A percentile compares a stretch with the other conserved stretches of the same genome.
Conservation (phyloP, 2,329 filamentous ascomycete species). For the Chalaropsis ovoidea region DNA sequence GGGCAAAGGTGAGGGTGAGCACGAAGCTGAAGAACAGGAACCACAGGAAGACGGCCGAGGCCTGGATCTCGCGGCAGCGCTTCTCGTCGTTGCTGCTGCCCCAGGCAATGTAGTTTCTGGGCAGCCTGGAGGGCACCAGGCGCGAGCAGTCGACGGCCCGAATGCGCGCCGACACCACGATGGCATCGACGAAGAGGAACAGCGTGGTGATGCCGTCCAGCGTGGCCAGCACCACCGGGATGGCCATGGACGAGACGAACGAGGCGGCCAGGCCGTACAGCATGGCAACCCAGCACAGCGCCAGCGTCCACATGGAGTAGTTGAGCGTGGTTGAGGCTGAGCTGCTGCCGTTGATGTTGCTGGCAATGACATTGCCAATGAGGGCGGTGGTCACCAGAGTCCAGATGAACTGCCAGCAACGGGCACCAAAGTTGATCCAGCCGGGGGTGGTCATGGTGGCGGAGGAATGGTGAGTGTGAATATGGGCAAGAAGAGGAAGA, state of each 20-base stretch:
- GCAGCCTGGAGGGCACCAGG: constrained; percentile 31
- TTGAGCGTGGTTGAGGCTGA: constrained; percentile 44
- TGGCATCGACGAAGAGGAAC: constrained; percentile 59
- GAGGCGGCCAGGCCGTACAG: constrained; percentile 51
- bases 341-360: constrained; percentile 37
- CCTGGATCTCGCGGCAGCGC: constrained; percentile 66
- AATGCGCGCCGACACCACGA: constrained; percentile 62
- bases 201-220: constrained; percentile 52
- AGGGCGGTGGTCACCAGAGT: constrained; percentile 46
- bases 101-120: constrained; percentile 49
- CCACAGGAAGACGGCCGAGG: constrained; percentile 66
- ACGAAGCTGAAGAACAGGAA: constrained; percentile 59
- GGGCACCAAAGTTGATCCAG: constrained; percentile 37
- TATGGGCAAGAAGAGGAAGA: neutral
- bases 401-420: constrained; percentile 42
- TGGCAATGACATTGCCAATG: constrained; percentile 49
- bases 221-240: constrained; percentile 44
- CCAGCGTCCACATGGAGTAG: constrained; percentile 60
- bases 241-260: constrained; percentile 43
- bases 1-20: constrained; percentile 46
- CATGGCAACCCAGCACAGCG: constrained; percentile 54
- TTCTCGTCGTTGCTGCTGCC: constrained; percentile 50
- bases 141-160: constrained; percentile 58
- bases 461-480: neutral
- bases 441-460: constrained; percentile 33